Conservation (phyloP, 768 basidiomycete genomes). For the Aureoboletus auriporus region DNA sequence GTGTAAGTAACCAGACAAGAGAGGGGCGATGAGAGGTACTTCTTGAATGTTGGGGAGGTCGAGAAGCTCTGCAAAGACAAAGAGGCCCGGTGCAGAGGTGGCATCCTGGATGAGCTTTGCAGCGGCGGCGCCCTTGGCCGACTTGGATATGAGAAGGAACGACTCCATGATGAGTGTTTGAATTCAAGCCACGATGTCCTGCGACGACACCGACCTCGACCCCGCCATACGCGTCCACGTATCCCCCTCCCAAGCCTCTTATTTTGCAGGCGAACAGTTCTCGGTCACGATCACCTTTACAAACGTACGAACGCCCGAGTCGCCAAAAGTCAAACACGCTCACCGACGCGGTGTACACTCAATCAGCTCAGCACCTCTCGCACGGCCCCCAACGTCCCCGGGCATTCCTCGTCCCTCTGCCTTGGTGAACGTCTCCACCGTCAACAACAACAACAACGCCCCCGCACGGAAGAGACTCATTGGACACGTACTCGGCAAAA, state of each 20-base stretch:
- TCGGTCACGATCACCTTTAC: constrained; percentile 83
- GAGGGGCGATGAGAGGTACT: constrained; percentile 39
- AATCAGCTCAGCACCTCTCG: constrained; percentile 76
- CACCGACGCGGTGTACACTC: constrained; percentile 78
- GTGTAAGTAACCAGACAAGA: background rate
- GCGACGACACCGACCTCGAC: constrained; percentile 29
- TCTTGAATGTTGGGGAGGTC: constrained; percentile 81
- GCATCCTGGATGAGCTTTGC: constrained; percentile 87
- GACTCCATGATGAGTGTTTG: constrained; percentile 52
- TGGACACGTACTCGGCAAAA: constrained; percentile 38
- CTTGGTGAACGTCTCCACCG: constrained; percentile 20
- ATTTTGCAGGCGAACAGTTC: constrained; percentile 90
- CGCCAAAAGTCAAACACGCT: constrained; percentile 31
- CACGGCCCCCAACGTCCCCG: constrained; percentile 80
- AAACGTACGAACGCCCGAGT: constrained; percentile 61
- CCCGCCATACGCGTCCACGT: constrained; percentile 65
- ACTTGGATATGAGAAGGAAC: constrained; percentile 87
- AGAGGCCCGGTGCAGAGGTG: constrained; percentile 85
- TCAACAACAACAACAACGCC: constrained; percentile 26
- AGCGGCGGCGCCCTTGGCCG: constrained; percentile 87
- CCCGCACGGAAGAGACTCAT: constrained; percentile 51
- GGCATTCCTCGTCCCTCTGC: constrained; percentile 48
- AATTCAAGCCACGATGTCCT: constrained; percentile 13
- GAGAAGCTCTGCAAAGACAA: constrained; percentile 87
- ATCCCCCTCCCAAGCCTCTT: constrained; percentile 80